Percentiles rank a stretch among this genome's conserved stretches.
Conservation (phyloP, 345 rosid genomes). For the Cardamine chenopodiifolia region DNA sequence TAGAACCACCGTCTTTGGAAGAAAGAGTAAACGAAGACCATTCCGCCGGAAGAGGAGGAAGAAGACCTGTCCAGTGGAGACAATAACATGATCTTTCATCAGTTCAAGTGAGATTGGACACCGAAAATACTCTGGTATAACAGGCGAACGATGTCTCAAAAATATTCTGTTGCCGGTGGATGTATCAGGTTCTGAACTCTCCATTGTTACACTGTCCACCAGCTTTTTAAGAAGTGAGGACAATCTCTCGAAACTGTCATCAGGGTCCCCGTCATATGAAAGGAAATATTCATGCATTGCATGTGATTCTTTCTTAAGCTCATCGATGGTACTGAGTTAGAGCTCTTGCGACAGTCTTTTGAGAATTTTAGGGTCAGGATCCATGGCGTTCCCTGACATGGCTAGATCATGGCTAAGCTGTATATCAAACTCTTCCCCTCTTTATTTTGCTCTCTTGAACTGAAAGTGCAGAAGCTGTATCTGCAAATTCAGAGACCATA, state of each 20-base stretch:
- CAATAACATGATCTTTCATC: slow-evolving; percentile 98
- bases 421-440: slow-evolving; percentile 58
- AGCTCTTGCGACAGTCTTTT: slow-evolving; percentile 77
- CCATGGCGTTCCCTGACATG: slow-evolving; percentile 54
- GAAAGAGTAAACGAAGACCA: slow-evolving; percentile 52
- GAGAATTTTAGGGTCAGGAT: slow-evolving; percentile 61
- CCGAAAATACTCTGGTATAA: slow-evolving; percentile 94
- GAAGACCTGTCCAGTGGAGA: slow-evolving; percentile 95
- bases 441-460: slow-evolving; percentile 78
- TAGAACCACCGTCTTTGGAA: slow-evolving; percentile 34
- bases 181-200: slow-evolving; percentile 57
- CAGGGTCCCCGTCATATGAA: slow-evolving; percentile 63
- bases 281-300: slow-evolving; percentile 81
- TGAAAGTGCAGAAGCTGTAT: slow-evolving; percentile 87
- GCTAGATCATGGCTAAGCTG: slow-evolving; percentile 76
- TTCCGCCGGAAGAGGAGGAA: slow-evolving; percentile 58
- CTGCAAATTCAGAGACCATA: slow-evolving; percentile 44
- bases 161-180: slow-evolving; percentile 51
- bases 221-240: slow-evolving; percentile 72
- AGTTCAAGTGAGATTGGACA: slow-evolving; percentile 97
- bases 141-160: slow-evolving; percentile 83
- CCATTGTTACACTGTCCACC: slow-evolving; percentile 56
- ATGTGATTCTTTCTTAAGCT: slow-evolving; percentile 73
- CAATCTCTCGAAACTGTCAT: slow-evolving; percentile 63
- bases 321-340: slow-evolving; percentile 75